These are phyloP conservation scores for Cryptococcus sp. DNA, from an alignment of 1,284 basidiomycete genomes.

Conservation along the genomic window DNA sequence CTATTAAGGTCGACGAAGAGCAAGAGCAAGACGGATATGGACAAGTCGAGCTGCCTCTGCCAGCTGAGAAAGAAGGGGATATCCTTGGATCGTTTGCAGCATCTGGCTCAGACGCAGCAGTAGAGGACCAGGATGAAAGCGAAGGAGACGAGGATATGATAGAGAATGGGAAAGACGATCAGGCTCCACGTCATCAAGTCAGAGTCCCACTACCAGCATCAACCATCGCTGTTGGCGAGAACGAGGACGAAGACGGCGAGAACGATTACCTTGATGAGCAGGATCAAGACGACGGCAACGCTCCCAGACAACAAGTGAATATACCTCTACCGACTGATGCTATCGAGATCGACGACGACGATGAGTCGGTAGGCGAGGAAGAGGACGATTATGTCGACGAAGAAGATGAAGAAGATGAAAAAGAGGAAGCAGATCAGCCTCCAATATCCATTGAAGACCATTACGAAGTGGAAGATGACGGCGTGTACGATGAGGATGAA, in stretches of 20 bases:
- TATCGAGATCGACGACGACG: conserved; percentile 2
- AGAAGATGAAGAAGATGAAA: conserved; percentile 13
- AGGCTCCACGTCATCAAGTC: too few relatives aligned
- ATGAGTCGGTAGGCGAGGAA: conserved; percentile 12
- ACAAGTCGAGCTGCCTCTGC: background rate
- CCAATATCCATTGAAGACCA: background rate
- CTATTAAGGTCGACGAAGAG: conserved; percentile 5
- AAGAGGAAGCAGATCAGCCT: conserved; percentile 2
- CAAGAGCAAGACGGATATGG: conserved; percentile 6
- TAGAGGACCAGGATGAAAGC: background rate
- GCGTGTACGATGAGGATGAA: conserved; percentile 5
- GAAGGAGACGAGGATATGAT: conserved; percentile 1
- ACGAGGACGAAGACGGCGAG: background rate
- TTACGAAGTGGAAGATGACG: background rate
- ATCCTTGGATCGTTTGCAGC: too few relatives aligned
- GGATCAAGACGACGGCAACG: conserved; percentile 12
- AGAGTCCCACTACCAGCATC: too few relatives aligned
- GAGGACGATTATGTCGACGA: conserved; percentile 14
- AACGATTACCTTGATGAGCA: conserved; percentile 13
- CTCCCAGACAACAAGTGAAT: conserved; percentile 9
- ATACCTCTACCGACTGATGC: background rate
- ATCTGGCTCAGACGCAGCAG: too few relatives aligned
- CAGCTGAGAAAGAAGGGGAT: too few relatives aligned
- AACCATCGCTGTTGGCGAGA: too few relatives aligned
- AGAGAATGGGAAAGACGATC: background rate